Evolutionary conservation across 345 rosid species (phyloP).

Genomic region (Citrus glauca): DNA sequence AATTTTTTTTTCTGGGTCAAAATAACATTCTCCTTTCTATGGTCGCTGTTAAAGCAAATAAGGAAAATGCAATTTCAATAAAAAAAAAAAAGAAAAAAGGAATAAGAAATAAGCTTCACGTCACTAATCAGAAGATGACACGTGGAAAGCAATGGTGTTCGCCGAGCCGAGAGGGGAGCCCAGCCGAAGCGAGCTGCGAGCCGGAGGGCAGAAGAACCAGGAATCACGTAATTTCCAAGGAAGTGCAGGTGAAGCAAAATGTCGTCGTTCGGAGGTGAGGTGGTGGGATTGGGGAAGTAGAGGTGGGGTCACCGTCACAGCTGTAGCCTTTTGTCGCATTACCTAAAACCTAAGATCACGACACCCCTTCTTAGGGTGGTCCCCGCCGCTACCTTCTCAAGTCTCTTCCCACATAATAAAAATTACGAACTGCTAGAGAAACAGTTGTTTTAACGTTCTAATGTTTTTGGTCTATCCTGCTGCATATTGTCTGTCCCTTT

Average conservation of each 20-base stretch:
- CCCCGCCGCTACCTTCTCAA: not conserved
- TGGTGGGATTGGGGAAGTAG: constrained; percentile 13
- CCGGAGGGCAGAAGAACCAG: too few relatives aligned
- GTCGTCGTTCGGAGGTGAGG: not conserved
- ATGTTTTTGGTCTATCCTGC: not conserved
- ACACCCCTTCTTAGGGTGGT: constrained; percentile 20
- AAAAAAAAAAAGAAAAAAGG: too few relatives aligned
- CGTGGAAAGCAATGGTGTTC: not conserved
- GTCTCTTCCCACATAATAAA: not conserved
- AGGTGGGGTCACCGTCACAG: constrained; percentile 35
- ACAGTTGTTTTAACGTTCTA: not conserved
- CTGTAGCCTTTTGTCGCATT: constrained; percentile 36
- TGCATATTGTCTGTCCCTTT: constrained; percentile 20
- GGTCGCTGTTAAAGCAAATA: too few relatives aligned
- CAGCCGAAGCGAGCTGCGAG: too few relatives aligned
- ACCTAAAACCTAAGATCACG: constrained; percentile 26
- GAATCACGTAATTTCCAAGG: not conserved
- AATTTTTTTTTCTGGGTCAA: too few relatives aligned
- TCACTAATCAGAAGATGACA: not conserved
- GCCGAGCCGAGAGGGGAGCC: too few relatives aligned
- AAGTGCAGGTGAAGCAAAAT: not conserved
- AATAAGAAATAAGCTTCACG: too few relatives aligned
- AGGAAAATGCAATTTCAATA: too few relatives aligned
- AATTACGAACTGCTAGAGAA: not conserved
- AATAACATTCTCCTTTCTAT: too few relatives aligned